Evolutionary conservation across 495 filamentous ascomycete genomes (phyloP), one percentile per base, ranked within the genome.

Genomic region (Podospora sp.): DNA sequence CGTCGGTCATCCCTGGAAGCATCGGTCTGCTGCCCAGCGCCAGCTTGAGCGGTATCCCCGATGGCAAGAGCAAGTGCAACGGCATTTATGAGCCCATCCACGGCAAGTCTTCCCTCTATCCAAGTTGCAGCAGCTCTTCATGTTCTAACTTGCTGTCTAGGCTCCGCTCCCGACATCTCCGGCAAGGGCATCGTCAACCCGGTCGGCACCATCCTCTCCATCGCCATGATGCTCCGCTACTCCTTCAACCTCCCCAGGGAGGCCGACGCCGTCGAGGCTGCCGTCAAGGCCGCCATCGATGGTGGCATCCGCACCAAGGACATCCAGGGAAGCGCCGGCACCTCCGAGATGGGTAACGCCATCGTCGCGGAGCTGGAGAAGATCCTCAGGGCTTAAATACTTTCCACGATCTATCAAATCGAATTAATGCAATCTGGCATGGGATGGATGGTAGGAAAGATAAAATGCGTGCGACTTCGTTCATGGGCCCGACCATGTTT

Each of bases 71-170:
- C 51, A 86, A 81, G 72, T 88, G 89, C 68, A 92, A 91, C 70
- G 90, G 95, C 72, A 97, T 99, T 72, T 99, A 97, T 76, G 95
- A 98, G 85, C 96, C 96, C 35, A 98, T 98, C 71, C 96, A 99
- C 77, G 96, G 94, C 92, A 80, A 72, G 86, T 62, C 56, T 69
- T 60, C n/a, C 20, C 56, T 6, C 9, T 36, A 22, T 40, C n/a
- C 26, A n/a, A n/a, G 29, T 8, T 8, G 8, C 29, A 46, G 0
- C 7, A 3, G 16, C 20, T 6, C 8, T 9, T 21, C 4, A 60
- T 18, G 7, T 63, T 21, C 40, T 63, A 14, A 63, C 61, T 12
- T 1, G 21, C 0, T 14, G 11, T 6, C 7, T 52, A 86, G 84
- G 89, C 49, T 90, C 87, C 57, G 89, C 88, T 11, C 89, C 88